Conservation (phyloP, 805 yeast genomes). For the Candida chilensis region DNA sequence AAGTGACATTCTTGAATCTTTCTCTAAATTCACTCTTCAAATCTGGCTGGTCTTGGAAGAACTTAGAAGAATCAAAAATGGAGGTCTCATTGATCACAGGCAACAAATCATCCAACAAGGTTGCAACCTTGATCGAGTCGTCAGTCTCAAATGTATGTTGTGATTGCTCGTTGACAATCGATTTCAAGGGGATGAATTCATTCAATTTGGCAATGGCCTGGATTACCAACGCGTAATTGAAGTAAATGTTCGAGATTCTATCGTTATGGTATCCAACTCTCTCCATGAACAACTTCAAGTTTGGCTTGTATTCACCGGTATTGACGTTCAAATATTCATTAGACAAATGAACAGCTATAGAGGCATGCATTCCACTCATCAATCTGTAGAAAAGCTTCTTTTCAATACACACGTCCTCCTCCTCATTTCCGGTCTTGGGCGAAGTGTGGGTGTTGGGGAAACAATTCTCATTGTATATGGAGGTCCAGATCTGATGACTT, state of each 20-base stretch:
- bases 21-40: conserved; percentile 80
- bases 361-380: conserved; percentile 90
- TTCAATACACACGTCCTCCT: conserved; percentile 61
- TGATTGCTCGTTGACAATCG: too few relatives aligned
- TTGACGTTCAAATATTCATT: conserved; percentile 68
- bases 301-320: conserved; percentile 79
- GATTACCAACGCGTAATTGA: conserved; percentile 83
- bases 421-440: conserved; percentile 23
- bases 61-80: not conserved
- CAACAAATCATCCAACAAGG: too few relatives aligned
- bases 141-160: too few relatives aligned
- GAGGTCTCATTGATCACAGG: too few relatives aligned
- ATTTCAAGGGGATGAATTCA: too few relatives aligned
- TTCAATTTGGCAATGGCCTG: conserved; percentile 65
- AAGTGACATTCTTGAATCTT: conserved; percentile 83
- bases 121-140: too few relatives aligned
- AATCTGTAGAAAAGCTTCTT: conserved; percentile 82
- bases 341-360: conserved; percentile 87
- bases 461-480: conserved; percentile 88
- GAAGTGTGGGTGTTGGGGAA: conserved; percentile 44
- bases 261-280: conserved; percentile 90
- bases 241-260: conserved; percentile 79
- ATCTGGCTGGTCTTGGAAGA: conserved; percentile 7
- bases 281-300: conserved; percentile 71
- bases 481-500: conserved; percentile 86